A percentile compares a stretch with the other conserved stretches of the same genome.
phyloP scores from a whole-genome alignment of 108 stramenopile species.

The Nitzschia sp. region DNA sequence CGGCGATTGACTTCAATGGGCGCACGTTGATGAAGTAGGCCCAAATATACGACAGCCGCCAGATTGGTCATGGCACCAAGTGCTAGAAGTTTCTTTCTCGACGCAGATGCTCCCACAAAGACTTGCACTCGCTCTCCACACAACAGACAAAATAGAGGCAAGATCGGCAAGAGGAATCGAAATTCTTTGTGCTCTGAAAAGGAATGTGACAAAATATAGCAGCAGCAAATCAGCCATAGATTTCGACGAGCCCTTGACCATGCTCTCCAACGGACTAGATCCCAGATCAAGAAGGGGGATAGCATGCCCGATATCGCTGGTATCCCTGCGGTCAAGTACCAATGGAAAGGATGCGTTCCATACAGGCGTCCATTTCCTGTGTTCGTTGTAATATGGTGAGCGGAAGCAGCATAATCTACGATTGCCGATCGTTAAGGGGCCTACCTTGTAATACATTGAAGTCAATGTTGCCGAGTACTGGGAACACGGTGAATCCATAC shows the following conservation, averaged over 20 bases:
- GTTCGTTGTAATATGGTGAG: too few species aligned
- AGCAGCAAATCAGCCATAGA: slow-evolving; percentile 52
- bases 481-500: slow-evolving; percentile 85
- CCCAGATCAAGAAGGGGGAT: slow-evolving; percentile 59
- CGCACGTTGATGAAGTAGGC: slow-evolving; percentile 71
- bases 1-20: slow-evolving; percentile 63
- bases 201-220: slow-evolving; percentile 76
- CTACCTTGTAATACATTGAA: slow-evolving; percentile 81
- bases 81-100: neutral
- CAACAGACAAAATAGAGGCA: slow-evolving; percentile 81
- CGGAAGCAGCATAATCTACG: too few species aligned
- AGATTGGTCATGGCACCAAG: slow-evolving; percentile 32
- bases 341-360: slow-evolving; percentile 82
- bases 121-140: slow-evolving; percentile 46
- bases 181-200: slow-evolving; percentile 93
- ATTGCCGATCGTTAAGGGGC: too few species aligned
- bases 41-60: slow-evolving; percentile 57
- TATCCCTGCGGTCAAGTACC: slow-evolving; percentile 81
- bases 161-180: slow-evolving; percentile 89
- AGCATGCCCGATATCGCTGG: slow-evolving; percentile 73
- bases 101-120: neutral
- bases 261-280: slow-evolving; percentile 8
- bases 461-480: slow-evolving; percentile 80
- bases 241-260: slow-evolving; percentile 24
- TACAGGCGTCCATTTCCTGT: slow-evolving; percentile 71